Base-by-base conservation (phyloP, 202 grass and related monocot species). In the Setaria viridis region DNA sequence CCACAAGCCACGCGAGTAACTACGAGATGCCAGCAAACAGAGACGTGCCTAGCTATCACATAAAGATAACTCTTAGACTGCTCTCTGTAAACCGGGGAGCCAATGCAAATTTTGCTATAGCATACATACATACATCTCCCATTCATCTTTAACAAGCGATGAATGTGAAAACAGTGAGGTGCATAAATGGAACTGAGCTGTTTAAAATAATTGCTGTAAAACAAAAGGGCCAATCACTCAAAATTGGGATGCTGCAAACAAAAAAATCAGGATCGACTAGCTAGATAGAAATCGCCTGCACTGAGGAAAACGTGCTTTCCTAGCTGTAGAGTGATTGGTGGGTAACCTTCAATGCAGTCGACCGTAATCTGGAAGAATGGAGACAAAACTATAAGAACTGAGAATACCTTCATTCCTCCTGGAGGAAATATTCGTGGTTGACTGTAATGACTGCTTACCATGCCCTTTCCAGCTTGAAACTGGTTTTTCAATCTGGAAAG, bases 231-330 rank as follows among this genome's bases (percentile, higher is more conserved):
- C 12, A 73, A 65, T 10, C 71, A 85, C 47, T 81, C 76, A 91
- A 88, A 88, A 81, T 49, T 78, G 47, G 70, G 48, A 59, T 58
- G 55, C 55, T 67, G 62, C 12, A 50, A 68, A 77, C 37, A 65
- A 82, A 41, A 41, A 53, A 85, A 74, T 82, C 73, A 88, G 34
- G 85, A 88, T 72, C 73, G 72, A 2, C 41, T 88, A 53, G 89
- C 86, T 79, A 70, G 72, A 60, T 87, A 93, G 73, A 84, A 91
- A 92, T 97, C 97, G 8, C 85, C 97, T 68, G 79, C 85, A 54
- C 89, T 90, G 11, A 99, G 88, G 77, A 99, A 97, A 65, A 99
- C 58, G 81, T 99, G 87, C 46, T 91, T 93, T 78, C 94, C 94
- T 73, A 91, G 59, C 50, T 84, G 87, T 72, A 97, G 72, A 47